These are phyloP conservation scores for Gossypioides kirkii DNA, from an alignment of 345 rosid species.

Conservation along the genomic window DNA sequence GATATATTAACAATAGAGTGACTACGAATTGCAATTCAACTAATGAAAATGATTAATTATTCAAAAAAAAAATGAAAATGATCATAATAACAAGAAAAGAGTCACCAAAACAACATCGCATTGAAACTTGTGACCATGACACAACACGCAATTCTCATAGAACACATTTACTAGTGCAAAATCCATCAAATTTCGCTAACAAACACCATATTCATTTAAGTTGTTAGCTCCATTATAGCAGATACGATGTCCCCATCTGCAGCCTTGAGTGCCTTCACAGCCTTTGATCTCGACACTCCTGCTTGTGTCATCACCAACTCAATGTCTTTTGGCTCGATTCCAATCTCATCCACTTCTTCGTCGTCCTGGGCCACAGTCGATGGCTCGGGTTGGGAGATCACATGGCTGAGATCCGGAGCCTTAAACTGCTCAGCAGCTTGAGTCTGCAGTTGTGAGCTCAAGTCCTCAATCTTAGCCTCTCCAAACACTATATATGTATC, in stretches of 20 bases:
- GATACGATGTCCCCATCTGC: slow-evolving; percentile 72
- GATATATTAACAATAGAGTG: too few relatives aligned
- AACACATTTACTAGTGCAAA: neutral
- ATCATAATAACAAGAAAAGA: neutral
- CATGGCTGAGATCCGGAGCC: slow-evolving; percentile 35
- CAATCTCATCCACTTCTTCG: slow-evolving; percentile 35
- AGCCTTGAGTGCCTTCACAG: slow-evolving; percentile 74
- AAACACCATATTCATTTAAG: slow-evolving; percentile 6
- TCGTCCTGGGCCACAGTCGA: neutral
- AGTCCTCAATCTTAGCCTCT: slow-evolving; percentile 73
- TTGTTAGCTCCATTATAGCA: slow-evolving; percentile 90
- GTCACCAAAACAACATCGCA: neutral
- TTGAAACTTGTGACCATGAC: too few relatives aligned
- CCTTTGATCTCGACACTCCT: slow-evolving; percentile 52
- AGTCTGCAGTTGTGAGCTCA: slow-evolving; percentile 78
- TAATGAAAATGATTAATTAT: neutral
- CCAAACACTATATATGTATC: slow-evolving; percentile 48
- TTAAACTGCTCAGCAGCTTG: slow-evolving; percentile 87
- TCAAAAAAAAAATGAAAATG: too few relatives aligned
- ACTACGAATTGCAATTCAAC: too few relatives aligned
- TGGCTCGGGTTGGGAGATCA: neutral
- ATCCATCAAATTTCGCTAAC: too few relatives aligned
- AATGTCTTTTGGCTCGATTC: slow-evolving; percentile 39
- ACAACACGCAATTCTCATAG: neutral
- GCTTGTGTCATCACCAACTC: slow-evolving; percentile 5